Percentiles rank a stretch among this genome's conserved stretches.
phyloP scores from a whole-genome alignment of 352 stramenopile genomes.

The Pythium monospermum region DNA sequence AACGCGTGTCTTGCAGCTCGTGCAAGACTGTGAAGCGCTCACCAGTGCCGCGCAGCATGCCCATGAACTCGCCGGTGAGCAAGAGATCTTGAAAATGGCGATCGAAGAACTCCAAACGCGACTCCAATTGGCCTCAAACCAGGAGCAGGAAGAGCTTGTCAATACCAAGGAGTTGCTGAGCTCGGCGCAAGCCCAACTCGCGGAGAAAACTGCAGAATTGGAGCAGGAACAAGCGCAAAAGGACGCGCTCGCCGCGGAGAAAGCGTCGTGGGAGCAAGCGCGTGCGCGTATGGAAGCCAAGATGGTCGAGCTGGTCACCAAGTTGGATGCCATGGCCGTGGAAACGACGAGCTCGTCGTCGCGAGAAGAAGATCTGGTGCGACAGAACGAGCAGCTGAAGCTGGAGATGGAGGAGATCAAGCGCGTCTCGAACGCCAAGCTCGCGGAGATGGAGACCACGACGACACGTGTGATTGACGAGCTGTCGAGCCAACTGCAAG shows the following conservation, averaged over 20 bases:
- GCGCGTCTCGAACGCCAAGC: conserved; percentile 1
- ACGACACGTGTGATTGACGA: conserved; percentile 18
- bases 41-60: conserved; percentile 20
- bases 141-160: conserved; percentile 26
- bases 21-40: conserved; percentile 29
- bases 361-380: conserved; percentile 10
- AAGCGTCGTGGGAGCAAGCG: not conserved
- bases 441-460: conserved; percentile 9
- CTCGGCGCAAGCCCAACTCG: conserved; percentile 21
- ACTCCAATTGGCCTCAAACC: conserved; percentile 14
- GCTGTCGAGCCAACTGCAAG: conserved; percentile 24
- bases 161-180: conserved; percentile 22
- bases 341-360: not conserved
- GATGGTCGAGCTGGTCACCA: conserved; percentile 15
- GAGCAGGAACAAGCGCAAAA: conserved; percentile 18
- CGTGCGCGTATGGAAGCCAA: conserved; percentile 8
- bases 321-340: conserved; percentile 17
- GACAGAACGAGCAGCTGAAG: conserved; percentile 16
- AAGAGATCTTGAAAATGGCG: conserved; percentile 38
- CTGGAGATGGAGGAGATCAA: not conserved
- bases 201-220: not conserved
- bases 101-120: conserved; percentile 31
- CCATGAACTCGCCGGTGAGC: conserved; percentile 27
- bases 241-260: conserved; percentile 2
- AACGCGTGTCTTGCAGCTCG: conserved; percentile 21